Conservation (phyloP, 2,329 filamentous ascomycete genomes). For the Cytospora leucostoma region DNA sequence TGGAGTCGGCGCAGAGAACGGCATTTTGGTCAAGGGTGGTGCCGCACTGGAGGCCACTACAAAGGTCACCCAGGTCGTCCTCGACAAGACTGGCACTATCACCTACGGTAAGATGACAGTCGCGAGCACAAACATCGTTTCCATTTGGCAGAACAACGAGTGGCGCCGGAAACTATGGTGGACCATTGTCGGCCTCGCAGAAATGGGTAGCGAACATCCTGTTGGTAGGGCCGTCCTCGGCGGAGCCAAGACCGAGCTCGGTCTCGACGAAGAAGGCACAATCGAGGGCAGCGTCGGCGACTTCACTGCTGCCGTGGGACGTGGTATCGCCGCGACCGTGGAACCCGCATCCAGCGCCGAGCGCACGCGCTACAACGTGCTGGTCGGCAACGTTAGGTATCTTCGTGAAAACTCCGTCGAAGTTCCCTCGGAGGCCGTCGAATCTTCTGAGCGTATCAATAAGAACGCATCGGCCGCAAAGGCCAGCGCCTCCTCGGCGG, state of each 20-base stretch:
- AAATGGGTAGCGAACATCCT: conserved; percentile 94
- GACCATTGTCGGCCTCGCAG: conserved; percentile 91
- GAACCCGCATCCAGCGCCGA: conserved; percentile 72
- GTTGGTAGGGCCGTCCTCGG: conserved; percentile 85
- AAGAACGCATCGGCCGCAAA: conserved; percentile 42
- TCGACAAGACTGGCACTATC: conserved; percentile 95
- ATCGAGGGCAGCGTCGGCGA: conserved; percentile 84
- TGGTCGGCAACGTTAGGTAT: conserved; percentile 80
- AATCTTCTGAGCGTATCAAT: conserved; percentile 63
- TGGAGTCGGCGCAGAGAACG: conserved; percentile 92
- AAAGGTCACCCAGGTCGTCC: conserved; percentile 83
- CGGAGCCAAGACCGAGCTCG: conserved; percentile 75
- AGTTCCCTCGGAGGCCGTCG: conserved; percentile 64
- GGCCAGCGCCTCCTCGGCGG: conserved; percentile 52
- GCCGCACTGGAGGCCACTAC: conserved; percentile 89
- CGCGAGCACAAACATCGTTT: conserved; percentile 66
- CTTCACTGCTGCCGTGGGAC: conserved; percentile 80
- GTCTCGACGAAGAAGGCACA: conserved; percentile 68
- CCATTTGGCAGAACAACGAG: conserved; percentile 69
- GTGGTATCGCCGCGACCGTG: conserved; percentile 79
- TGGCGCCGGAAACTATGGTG: conserved; percentile 82
- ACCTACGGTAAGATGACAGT: conserved; percentile 96
- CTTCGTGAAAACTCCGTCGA: conserved; percentile 69
- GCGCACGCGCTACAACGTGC: conserved; percentile 72
- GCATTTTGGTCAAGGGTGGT: conserved; percentile 96